Conservation (phyloP, 2,329 filamentous ascomycete species). For the Cladosporium sp. region DNA sequence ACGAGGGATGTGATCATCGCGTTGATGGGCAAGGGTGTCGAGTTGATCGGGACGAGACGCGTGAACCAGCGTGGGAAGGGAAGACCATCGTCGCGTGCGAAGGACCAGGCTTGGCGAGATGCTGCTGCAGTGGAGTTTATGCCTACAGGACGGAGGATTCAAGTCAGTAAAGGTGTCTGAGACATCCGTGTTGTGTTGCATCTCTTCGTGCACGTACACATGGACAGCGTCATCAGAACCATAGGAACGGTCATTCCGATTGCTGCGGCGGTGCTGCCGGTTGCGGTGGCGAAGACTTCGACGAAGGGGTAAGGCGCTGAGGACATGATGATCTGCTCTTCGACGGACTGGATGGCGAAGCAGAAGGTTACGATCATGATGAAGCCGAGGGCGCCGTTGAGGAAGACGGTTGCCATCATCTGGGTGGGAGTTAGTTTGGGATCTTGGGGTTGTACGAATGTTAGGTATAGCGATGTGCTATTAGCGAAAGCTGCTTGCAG, state of each 20-base stretch:
- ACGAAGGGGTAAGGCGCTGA: constrained; percentile 38
- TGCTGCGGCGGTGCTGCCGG: constrained; percentile 36
- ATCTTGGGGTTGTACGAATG: neutral
- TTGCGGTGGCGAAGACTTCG: constrained; percentile 40
- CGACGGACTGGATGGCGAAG: constrained; percentile 22
- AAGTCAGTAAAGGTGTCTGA: no score
- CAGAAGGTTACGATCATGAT: constrained; percentile 42
- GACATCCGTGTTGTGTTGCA: no score
- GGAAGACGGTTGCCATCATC: constrained; percentile 43
- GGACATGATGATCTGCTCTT: constrained; percentile 20
- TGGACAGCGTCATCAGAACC: constrained; percentile 42
- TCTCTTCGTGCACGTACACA: no score
- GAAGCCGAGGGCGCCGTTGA: constrained; percentile 45
- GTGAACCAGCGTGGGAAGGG: constrained; percentile 36
- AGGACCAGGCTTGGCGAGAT: constrained; percentile 45
- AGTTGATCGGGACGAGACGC: constrained; percentile 30
- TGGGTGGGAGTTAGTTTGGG: neutral
- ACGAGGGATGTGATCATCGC: constrained; percentile 29
- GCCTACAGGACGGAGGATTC: no score
- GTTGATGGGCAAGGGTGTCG: constrained; percentile 30
- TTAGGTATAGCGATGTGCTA: neutral
- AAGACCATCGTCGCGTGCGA: constrained; percentile 46
- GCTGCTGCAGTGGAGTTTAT: constrained; percentile 42
- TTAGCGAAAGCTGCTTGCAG: neutral
- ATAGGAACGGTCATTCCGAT: constrained; percentile 38